A percentile compares a stretch with the other conserved stretches of the same genome.
Conservation (phyloP, 2,329 filamentous ascomycete species). For the Dothidotthia symphoricarpi region DNA sequence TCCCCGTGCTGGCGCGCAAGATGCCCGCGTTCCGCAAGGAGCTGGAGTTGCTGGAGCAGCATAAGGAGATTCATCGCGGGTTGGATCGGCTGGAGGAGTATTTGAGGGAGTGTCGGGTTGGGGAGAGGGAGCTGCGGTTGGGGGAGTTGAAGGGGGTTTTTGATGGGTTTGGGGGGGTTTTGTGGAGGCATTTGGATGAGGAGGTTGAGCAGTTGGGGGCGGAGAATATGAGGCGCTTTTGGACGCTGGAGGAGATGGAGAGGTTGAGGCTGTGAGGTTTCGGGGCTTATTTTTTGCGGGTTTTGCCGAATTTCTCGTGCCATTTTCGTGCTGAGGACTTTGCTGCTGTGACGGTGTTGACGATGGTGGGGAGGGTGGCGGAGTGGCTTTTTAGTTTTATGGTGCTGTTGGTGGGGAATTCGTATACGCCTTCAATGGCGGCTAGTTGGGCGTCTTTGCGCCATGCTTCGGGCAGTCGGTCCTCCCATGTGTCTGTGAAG, state of each 20-base stretch:
- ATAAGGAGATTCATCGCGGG: conserved; percentile 74
- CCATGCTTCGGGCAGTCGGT: conserved; percentile 41
- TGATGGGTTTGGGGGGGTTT: conserved; percentile 73
- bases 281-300: conserved; percentile 26
- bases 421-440: conserved; percentile 33
- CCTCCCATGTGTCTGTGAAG: conserved; percentile 41
- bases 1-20: conserved; percentile 70
- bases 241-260: conserved; percentile 72
- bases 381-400: conserved; percentile 26
- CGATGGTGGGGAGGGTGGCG: conserved; percentile 4
- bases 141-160: conserved; percentile 66
- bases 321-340: conserved; percentile 39
- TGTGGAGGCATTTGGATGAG: conserved; percentile 81
- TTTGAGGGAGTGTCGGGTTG: conserved; percentile 58
- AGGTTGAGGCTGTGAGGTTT: conserved; percentile 16
- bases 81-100: conserved; percentile 68
- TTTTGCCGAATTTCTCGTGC: conserved; percentile 42
- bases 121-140: conserved; percentile 60
- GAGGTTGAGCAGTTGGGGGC: conserved; percentile 77
- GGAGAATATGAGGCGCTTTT: conserved; percentile 85
- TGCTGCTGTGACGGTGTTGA: conserved; percentile 10
- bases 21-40: conserved; percentile 74
- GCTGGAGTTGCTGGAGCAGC: conserved; percentile 70
- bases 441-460: conserved; percentile 34
- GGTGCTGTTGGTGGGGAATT: conserved; percentile 35